Conservation (phyloP, 139 green algal genomes). For the Volvox reticuliferus region DNA sequence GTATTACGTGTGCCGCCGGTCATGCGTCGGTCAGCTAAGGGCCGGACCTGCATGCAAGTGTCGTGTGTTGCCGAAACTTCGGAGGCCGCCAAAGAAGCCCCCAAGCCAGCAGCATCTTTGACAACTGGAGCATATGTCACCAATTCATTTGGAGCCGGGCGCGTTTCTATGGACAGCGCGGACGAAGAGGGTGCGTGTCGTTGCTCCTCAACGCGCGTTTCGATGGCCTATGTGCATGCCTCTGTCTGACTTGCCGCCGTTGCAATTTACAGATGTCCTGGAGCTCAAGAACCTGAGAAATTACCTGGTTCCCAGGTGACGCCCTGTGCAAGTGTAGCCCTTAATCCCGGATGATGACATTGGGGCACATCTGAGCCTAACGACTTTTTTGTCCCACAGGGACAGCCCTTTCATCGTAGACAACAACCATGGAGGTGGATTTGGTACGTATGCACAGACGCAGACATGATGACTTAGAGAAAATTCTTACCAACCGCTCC, state of each 20-base stretch:
- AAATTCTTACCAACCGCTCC: background rate
- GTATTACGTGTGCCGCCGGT: background rate
- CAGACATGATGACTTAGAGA: too few relatives aligned
- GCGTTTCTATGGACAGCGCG: background rate
- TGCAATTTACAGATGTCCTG: slow-evolving; percentile 27
- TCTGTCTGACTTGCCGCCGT: background rate
- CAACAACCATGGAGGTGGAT: slow-evolving; percentile 89
- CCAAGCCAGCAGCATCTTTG: background rate
- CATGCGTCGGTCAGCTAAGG: background rate
- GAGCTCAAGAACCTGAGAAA: slow-evolving; percentile 43
- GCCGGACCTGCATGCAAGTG: slow-evolving; percentile 22
- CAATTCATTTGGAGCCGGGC: slow-evolving; percentile 22
- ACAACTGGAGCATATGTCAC: background rate
- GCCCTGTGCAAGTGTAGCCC: background rate
- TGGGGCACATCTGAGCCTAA: background rate
- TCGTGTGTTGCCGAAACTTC: slow-evolving; percentile 22
- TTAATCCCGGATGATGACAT: background rate
- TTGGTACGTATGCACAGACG: slow-evolving; percentile 74
- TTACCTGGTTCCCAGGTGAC: slow-evolving; percentile 47
- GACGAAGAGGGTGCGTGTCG: slow-evolving; percentile 3
- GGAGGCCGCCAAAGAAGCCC: background rate
- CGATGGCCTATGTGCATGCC: background rate
- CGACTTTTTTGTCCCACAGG: slow-evolving; percentile 37
- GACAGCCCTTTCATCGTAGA: slow-evolving; percentile 77
- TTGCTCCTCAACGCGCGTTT: background rate